Evolutionary conservation across 1,139 yeast species (phyloP).

Genomic region (Lodderomyces parapsilosis): DNA sequence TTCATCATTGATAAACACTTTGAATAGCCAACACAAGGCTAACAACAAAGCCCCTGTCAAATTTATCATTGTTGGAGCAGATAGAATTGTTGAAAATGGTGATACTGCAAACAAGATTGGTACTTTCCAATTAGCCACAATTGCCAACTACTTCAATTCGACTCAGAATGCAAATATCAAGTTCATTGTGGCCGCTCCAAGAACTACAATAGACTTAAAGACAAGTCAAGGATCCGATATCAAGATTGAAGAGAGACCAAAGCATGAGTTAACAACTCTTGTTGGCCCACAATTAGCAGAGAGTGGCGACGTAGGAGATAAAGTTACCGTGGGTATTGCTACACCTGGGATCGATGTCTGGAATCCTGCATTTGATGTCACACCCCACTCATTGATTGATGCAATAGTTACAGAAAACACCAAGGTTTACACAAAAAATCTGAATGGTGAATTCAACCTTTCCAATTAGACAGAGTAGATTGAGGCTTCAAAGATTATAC

Average conservation of each 20-base stretch:
- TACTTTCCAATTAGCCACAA: conserved; percentile 83
- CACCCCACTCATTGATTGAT: conserved; percentile 79
- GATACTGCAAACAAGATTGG: conserved; percentile 98
- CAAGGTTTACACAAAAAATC: conserved; percentile 49
- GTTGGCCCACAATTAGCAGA: conserved; percentile 54
- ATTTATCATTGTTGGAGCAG: conserved; percentile 97
- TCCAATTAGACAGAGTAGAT: conserved; percentile 9
- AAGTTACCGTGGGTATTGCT: conserved; percentile 68
- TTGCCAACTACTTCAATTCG: conserved; percentile 44
- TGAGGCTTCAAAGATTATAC: background rate
- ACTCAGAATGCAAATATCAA: conserved; percentile 54
- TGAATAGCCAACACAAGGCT: conserved; percentile 19
- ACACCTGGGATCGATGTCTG: conserved; percentile 85
- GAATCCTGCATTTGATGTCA: conserved; percentile 97
- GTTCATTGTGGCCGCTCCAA: conserved; percentile 94
- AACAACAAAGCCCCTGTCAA: conserved; percentile 56
- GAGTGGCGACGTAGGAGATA: conserved; percentile 37
- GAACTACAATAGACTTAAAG: conserved; percentile 76
- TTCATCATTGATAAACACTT: conserved; percentile 59
- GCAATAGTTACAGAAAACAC: conserved; percentile 81
- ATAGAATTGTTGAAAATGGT: conserved; percentile 86
- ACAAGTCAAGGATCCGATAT: conserved; percentile 72
- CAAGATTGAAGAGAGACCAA: conserved; percentile 84
- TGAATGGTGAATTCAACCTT: conserved; percentile 46
- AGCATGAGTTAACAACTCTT: conserved; percentile 72